Conservation (phyloP, 371 early-diverging fungal species). For the Rhizomucor miehei region DNA sequence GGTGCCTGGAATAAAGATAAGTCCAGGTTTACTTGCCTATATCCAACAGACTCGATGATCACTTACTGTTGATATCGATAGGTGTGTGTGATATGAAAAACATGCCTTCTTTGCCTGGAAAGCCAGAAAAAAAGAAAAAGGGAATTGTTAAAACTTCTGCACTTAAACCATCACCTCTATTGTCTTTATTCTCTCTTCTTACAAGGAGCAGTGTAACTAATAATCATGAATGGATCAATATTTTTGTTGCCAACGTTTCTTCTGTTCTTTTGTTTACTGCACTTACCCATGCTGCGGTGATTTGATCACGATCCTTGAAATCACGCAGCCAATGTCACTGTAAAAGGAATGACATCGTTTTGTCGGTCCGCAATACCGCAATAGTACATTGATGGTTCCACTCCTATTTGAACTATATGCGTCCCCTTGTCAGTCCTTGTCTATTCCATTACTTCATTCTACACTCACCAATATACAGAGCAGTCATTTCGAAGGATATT, state of each 20-base stretch:
- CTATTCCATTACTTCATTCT: no score
- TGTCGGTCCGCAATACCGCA: conserved; percentile 16
- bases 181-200: no score
- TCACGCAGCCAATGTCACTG: conserved; percentile 11
- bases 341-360: no score
- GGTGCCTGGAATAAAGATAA: conserved; percentile 2
- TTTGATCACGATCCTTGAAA: conserved; percentile 25
- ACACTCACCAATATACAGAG: conserved; percentile 18
- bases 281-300: conserved; percentile 26
- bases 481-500: conserved; percentile 29
- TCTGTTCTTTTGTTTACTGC: neutral
- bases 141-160: no score
- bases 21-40: neutral
- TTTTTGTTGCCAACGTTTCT: no score
- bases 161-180: no score
- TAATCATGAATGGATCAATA: no score
- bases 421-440: no score
- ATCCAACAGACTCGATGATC: no score
- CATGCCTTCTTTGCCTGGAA: conserved; percentile 26
- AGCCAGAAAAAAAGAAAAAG: neutral
- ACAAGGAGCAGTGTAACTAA: conserved; percentile 28
- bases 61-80: conserved; percentile 11
- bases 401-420: conserved; percentile 21
- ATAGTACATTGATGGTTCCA: conserved; percentile 23
- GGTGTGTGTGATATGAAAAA: conserved; percentile 28